These are phyloP conservation scores for Hyaloscypha hepaticicola DNA, from an alignment of 495 filamentous ascomycete species.

Conservation along the genomic window DNA sequence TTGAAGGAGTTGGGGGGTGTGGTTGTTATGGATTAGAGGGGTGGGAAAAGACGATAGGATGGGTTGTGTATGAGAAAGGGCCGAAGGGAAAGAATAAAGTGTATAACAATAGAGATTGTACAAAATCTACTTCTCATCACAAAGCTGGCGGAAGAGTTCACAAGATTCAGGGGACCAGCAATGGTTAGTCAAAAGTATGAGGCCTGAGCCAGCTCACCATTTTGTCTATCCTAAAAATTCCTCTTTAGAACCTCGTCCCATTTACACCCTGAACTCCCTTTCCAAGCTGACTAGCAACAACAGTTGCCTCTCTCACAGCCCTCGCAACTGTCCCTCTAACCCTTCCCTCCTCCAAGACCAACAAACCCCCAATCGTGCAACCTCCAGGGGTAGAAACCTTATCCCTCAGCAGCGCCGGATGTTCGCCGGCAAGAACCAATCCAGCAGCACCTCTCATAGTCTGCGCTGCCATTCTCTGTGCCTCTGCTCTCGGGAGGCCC, in stretches of 20 bases:
- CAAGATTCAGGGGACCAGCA: not conserved
- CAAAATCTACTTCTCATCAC: conserved; percentile 29
- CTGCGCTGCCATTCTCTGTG: conserved; percentile 78
- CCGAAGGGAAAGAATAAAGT: not conserved
- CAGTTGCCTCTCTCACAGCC: conserved; percentile 75
- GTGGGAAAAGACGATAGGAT: not conserved
- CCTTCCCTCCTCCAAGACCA: conserved; percentile 74
- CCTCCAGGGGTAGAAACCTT: conserved; percentile 80
- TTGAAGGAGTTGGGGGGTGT: conserved; percentile 90
- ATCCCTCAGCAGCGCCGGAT: conserved; percentile 69
- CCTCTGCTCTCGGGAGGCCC: conserved; percentile 75
- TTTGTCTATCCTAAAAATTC: not conserved
- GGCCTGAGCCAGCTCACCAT: conserved; percentile 1
- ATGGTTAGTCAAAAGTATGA: not conserved
- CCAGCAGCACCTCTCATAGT: conserved; percentile 70
- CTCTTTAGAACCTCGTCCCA: conserved; percentile 35
- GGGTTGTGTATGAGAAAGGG: not conserved
- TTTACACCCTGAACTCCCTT: conserved; percentile 50
- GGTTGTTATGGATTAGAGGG: conserved; percentile 79
- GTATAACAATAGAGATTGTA: conserved; percentile 33
- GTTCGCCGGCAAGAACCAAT: conserved; percentile 64
- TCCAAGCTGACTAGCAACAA: conserved; percentile 72
- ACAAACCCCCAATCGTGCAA: conserved; percentile 74
- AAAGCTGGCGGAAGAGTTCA: not conserved
- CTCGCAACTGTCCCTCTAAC: conserved; percentile 68